These are phyloP conservation scores for Apocynum venetum DNA, from an alignment of 257 asterid genomes.

Conservation along the genomic window DNA sequence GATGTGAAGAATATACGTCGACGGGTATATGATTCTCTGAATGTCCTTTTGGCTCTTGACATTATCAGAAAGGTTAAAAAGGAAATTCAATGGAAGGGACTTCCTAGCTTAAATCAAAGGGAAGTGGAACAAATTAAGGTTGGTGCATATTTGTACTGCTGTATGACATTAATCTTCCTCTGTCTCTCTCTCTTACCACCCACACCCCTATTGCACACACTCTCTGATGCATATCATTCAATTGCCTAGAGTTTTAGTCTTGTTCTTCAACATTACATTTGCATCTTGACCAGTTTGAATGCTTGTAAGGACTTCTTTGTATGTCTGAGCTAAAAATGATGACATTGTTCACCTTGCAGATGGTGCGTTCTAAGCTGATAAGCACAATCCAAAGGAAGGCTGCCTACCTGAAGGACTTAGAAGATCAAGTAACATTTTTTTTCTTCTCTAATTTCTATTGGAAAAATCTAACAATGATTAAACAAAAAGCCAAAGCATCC, in stretches of 20 bases:
- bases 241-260: background rate
- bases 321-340: background rate
- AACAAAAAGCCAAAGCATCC: background rate
- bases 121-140: conserved; percentile 23
- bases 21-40: conserved; percentile 22
- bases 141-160: background rate
- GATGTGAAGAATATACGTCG: conserved; percentile 24
- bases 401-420: conserved; percentile 24
- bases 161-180: background rate
- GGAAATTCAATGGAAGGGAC: conserved; percentile 24
- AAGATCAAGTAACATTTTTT: conserved; percentile 23
- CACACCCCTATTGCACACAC: background rate
- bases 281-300: background rate
- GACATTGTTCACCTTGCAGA: conserved; percentile 15
- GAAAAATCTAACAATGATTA: background rate
- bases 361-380: conserved; percentile 10
- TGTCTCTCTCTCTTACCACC: background rate
- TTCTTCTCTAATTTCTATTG: background rate
- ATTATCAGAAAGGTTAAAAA: conserved; percentile 18
- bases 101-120: conserved; percentile 12
- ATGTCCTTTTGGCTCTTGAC: conserved; percentile 29
- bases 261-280: background rate
- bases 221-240: background rate
- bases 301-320: background rate
- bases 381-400: conserved; percentile 13